Conservation (phyloP, 768 basidiomycete species). For the Lentinus tigrinus region DNA sequence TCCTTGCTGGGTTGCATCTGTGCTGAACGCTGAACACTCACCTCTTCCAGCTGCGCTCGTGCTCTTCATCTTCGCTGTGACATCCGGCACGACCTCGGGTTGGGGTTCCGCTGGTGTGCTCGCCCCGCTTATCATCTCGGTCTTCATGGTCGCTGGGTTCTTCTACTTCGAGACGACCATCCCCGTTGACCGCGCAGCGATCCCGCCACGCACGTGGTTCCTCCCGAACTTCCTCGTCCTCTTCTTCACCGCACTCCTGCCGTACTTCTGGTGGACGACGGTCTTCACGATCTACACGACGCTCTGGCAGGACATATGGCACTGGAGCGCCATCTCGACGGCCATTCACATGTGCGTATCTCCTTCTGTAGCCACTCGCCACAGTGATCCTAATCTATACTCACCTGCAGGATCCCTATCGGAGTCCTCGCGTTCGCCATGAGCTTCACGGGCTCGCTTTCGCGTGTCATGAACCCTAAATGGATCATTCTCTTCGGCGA, state of each 20-base stretch:
- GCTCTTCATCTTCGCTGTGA: constrained; percentile 36
- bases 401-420: constrained; percentile 34
- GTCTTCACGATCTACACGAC: constrained; percentile 33
- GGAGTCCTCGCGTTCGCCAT: constrained; percentile 37
- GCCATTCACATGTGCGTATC: constrained; percentile 36
- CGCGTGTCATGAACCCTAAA: constrained; percentile 38
- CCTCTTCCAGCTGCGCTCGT: constrained; percentile 27
- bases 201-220: constrained; percentile 38
- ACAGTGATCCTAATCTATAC: too few species aligned
- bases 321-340: constrained; percentile 37
- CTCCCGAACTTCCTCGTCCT: constrained; percentile 40
- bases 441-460: constrained; percentile 39
- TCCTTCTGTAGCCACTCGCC: not conserved
- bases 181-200: constrained; percentile 34
- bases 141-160: constrained; percentile 38
- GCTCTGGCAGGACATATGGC: constrained; percentile 36
- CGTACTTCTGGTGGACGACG: constrained; percentile 41
- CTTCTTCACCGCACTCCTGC: constrained; percentile 34
- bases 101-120: constrained; percentile 42
- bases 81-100: constrained; percentile 40
- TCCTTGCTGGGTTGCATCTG: not conserved
- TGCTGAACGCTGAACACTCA: not conserved
- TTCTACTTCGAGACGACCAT: constrained; percentile 42
- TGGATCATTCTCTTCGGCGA: constrained; percentile 46
- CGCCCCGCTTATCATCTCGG: constrained; percentile 42